These are phyloP conservation scores for Naganishia friedmannii DNA, from an alignment of 768 basidiomycete species.

Conservation along the genomic window DNA sequence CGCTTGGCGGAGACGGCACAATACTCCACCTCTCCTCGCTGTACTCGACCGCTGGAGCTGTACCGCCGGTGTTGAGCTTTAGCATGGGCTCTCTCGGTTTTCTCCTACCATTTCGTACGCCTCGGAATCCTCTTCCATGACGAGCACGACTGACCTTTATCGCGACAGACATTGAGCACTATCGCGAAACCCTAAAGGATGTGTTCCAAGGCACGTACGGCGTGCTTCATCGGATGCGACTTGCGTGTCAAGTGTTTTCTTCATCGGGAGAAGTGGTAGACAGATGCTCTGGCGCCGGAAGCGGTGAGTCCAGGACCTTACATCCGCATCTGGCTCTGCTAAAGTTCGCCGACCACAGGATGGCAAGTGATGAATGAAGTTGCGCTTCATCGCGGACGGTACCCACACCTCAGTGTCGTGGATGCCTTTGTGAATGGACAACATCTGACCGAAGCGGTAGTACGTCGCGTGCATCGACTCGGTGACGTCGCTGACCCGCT, in stretches of 20 bases:
- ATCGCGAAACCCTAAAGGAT: slow-evolving; percentile 72
- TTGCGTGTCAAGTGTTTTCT: slow-evolving; percentile 70
- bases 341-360: slow-evolving; percentile 54
- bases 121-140: neutral
- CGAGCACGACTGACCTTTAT: neutral
- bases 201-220: slow-evolving; percentile 77
- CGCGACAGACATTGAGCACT: slow-evolving; percentile 76
- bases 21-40: slow-evolving; percentile 89
- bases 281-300: slow-evolving; percentile 31
- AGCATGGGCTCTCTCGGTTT: slow-evolving; percentile 93
- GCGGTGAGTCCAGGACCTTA: slow-evolving; percentile 17
- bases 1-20: slow-evolving; percentile 90
- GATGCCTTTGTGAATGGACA: slow-evolving; percentile 92
- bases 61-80: slow-evolving; percentile 86
- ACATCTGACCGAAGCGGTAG: slow-evolving; percentile 91
- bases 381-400: slow-evolving; percentile 83
- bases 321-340: slow-evolving; percentile 28
- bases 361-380: slow-evolving; percentile 99
- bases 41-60: slow-evolving; percentile 77
- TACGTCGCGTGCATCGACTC: slow-evolving; percentile 54
- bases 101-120: slow-evolving; percentile 86
- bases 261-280: slow-evolving; percentile 49
- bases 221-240: slow-evolving; percentile 81
- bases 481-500: neutral
- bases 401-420: slow-evolving; percentile 86